Base-by-base conservation (phyloP, 768 basidiomycete genomes). In the Strobilomyces echinocephalus region DNA sequence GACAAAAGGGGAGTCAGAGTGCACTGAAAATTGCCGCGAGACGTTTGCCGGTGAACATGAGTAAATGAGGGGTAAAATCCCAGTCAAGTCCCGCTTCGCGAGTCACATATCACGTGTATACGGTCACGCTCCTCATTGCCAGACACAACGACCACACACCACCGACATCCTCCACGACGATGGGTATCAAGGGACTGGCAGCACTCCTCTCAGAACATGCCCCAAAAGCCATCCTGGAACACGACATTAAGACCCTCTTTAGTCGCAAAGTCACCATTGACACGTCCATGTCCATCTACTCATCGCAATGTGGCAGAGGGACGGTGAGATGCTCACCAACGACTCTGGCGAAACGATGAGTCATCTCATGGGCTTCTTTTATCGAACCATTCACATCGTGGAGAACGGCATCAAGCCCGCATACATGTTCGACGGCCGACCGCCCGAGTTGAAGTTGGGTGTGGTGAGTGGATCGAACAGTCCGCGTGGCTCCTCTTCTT, bases 361-460 rank as follows among this genome's bases (percentile, higher is more conserved):
- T 73, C 95, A 99, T 72, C 76, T 99, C 11, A 97, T 98, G 94
- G 97, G 97, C 0, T 88, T 98, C 70, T 99, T 99, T 74, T 97
- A 97, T 65, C 81, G 95, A 36, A 99, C 97, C 0, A 91, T 99
- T 54, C 81, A 97, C 21, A 98, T 99, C 69, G 95, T 95, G 16
- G 97, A 99, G 73, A 95, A 98, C 60, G 97, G 97, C 4, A 93
- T 99, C 67, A 99, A 99, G 65, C 95, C 95, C 0, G 88, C 88
- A 33, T 98, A 98, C 70, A 91, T 99, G 33, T 99, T 99, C 60
- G 97, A 99, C 70, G 97, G 97, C 20, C 95, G 95, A 70, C 97
- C 97, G 2, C 97, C 97, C 43, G 94, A 97, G 63, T 72, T 99
- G 74, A 99, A 99, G 74, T 87, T 91, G 52, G 92, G 92, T 47